These are phyloP conservation scores for Medicago ruthenica DNA, from an alignment of 306 rosid species.

Conservation along the genomic window DNA sequence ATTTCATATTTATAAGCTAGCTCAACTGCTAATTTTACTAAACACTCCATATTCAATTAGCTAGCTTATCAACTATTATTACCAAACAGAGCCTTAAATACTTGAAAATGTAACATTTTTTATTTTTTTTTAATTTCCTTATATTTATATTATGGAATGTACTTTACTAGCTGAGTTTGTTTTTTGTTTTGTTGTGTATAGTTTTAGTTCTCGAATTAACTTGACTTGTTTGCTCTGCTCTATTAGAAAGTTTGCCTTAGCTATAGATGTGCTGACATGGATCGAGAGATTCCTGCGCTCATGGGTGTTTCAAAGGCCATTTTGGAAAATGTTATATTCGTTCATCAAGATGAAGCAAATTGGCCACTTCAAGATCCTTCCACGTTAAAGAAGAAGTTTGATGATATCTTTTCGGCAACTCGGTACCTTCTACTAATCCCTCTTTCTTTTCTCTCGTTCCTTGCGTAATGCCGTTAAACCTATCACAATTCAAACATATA, in stretches of 20 bases:
- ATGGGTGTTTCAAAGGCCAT: conserved; percentile 99
- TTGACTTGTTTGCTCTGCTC: conserved; percentile 25
- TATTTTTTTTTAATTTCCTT: not conserved
- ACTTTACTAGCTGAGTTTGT: not conserved
- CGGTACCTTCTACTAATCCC: conserved; percentile 53
- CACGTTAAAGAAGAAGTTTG: conserved; percentile 90
- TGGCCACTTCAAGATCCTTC: conserved; percentile 99
- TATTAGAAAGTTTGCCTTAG: conserved; percentile 89
- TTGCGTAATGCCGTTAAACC: not conserved
- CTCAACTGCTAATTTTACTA: too few relatives aligned
- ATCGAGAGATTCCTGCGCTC: conserved; percentile 81
- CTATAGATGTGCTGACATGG: conserved; percentile 99
- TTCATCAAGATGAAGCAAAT: conserved; percentile 98
- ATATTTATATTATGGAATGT: not conserved
- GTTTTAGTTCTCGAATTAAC: not conserved
- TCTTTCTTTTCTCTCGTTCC: not conserved
- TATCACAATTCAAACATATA: not conserved
- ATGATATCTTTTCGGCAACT: conserved; percentile 95
- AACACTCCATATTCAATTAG: too few relatives aligned
- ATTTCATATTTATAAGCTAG: not conserved
- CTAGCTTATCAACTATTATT: too few relatives aligned
- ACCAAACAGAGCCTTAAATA: too few relatives aligned
- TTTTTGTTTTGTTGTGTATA: conserved; percentile 1
- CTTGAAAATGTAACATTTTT: not conserved
- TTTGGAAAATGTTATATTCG: conserved; percentile 90